Base-by-base conservation (phyloP, 768 basidiomycete genomes). In the Lactarius akahatsu region DNA sequence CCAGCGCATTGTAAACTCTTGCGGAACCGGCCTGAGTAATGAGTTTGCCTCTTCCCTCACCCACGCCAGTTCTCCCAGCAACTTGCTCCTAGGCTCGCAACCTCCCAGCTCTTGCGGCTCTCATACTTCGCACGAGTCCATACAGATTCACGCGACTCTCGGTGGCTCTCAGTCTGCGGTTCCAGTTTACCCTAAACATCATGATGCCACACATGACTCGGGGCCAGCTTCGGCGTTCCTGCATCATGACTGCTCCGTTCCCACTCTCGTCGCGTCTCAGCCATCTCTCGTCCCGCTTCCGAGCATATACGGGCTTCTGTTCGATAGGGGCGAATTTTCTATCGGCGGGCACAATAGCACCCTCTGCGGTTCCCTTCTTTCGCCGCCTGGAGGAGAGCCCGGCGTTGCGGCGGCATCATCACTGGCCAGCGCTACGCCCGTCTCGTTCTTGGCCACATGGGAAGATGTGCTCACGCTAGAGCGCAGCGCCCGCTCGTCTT, bases 361-460 rank as follows among this genome's bases (percentile, higher is more conserved):
- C 16, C 41, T 40, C 41, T 47, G 41, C 23, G 47, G 36, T 0
- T 20, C 38, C n/a, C 52, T 47, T 10, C 47, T 15, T 40, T n/a
- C 57, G 11, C 32, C 47, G 18, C 52, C 61, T 30, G 30, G 30
- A 36, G 26, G 30, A 36, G 26, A 32, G 1, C n/a, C 13, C 16
- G 54, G 38, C 36, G 20, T 18, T 13, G 43, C 40, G 16, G 20
- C 26, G 32, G 56, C 34, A 3, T 52, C 50, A 11, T 52, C 50
- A 11, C 52, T 9, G 26, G 18, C 40, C 34, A 36, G 47, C 32
- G 56, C 69, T 32, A 68, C 62, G 20, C 69, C 69, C 1, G 20
- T 69, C 54, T 63, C 69, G 26, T 69, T 69, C 56, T 11, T 63
- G 6, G 62, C 65, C 34, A 68, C 43, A 56, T 69, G 58, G 57